A percentile compares a stretch with the other conserved stretches of the same genome.
Conservation (phyloP, 768 basidiomycete species). For the Coprinellus micaceus region DNA sequence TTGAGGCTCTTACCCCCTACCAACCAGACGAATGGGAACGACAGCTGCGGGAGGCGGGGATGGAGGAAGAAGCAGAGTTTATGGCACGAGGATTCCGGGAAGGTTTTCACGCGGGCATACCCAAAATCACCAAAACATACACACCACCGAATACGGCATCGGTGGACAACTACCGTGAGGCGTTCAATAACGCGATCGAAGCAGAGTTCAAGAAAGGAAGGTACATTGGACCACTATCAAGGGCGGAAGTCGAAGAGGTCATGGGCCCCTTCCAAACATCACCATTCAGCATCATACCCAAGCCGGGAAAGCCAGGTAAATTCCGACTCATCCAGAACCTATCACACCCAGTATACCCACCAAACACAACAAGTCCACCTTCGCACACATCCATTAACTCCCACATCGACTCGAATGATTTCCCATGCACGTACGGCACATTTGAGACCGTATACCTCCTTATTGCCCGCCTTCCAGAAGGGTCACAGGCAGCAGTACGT, state of each 20-base stretch:
- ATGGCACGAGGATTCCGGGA: constrained; percentile 19
- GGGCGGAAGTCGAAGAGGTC: constrained; percentile 18
- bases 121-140: constrained; percentile 20
- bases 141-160: constrained; percentile 31
- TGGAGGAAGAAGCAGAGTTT: constrained; percentile 22
- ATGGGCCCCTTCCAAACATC: constrained; percentile 39
- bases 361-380: constrained; percentile 1
- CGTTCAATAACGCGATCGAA: constrained; percentile 17
- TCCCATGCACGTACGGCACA: constrained; percentile 43
- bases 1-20: constrained; percentile 29
- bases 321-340: constrained; percentile 37
- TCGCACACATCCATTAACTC: constrained; percentile 28
- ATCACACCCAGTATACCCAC: constrained; percentile 26
- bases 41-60: constrained; percentile 13
- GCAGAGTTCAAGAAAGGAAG: constrained; percentile 21
- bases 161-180: background rate
- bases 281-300: constrained; percentile 33
- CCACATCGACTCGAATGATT: constrained; percentile 27
- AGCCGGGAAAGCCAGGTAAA: constrained; percentile 28
- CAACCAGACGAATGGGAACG: constrained; percentile 26
- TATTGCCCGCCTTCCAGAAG: constrained; percentile 30
- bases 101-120: constrained; percentile 35
- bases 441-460: constrained; percentile 29
- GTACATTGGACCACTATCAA: constrained; percentile 31
- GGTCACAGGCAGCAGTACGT: constrained; percentile 30